Conservation (phyloP, 371 early-diverging fungal species). For the Lichtheimia ramosa region DNA sequence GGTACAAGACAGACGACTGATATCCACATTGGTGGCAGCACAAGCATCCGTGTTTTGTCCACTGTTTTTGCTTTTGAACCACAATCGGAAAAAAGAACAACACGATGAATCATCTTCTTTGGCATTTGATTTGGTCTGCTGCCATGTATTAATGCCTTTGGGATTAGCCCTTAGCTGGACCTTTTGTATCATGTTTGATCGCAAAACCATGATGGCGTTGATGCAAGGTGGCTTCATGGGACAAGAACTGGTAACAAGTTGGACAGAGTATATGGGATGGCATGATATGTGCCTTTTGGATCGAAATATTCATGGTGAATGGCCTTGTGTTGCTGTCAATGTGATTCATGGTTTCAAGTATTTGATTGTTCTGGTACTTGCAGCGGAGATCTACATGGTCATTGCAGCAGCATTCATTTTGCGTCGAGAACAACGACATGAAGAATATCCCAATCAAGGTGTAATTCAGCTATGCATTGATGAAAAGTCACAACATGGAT, state of each 20-base stretch:
- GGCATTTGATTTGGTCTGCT: constrained; percentile 20
- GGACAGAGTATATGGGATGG: too few relatives aligned
- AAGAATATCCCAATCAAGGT: not conserved
- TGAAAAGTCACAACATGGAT: not conserved
- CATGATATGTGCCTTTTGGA: constrained; percentile 15
- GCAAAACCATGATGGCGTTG: constrained; percentile 21
- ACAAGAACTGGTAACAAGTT: too few relatives aligned
- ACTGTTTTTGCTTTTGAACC: constrained; percentile 23
- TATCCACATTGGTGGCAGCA: constrained; percentile 44
- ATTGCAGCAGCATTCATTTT: constrained; percentile 1
- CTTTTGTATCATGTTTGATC: constrained; percentile 41
- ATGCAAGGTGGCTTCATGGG: not conserved
- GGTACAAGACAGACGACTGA: constrained; percentile 41
- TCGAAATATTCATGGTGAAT: not conserved
- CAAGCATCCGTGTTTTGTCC: constrained; percentile 48
- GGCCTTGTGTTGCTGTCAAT: constrained; percentile 18
- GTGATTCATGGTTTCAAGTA: constrained; percentile 26
- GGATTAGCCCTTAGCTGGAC: constrained; percentile 44
- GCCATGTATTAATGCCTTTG: constrained; percentile 41
- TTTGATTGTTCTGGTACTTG: constrained; percentile 30
- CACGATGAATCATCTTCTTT: not conserved
- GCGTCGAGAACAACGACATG: not conserved
- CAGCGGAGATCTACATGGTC: constrained; percentile 22
- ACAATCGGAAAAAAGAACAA: constrained; percentile 1
- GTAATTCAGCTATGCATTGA: not conserved